Evolutionary conservation across 1,284 basidiomycete genomes (phyloP), one percentile per base, ranked within the genome.

Genomic region (Athelia psychrophila): DNA sequence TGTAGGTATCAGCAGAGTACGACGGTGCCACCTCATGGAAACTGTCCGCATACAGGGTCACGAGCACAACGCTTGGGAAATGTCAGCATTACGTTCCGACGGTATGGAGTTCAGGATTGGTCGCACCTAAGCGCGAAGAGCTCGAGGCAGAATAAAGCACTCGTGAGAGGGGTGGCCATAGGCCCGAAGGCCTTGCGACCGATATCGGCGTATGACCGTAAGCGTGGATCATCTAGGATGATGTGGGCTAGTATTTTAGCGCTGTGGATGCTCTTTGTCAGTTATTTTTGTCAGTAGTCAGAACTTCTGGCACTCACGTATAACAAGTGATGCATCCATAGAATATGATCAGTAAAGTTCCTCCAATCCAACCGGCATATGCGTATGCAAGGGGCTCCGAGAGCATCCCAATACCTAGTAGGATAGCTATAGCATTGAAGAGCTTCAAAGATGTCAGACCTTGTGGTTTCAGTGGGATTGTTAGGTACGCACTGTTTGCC

Each of bases 361-460:
- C 93, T 32, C 78, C 76, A 22, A 88, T 75, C 93, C 93, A 95
- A 5, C 93, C 93, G 1, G 92, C 85, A 60, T 90, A 92, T 1
- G 90, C 83, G 64, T 94, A 94, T 0, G 93, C 93, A 18, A 95
- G 76, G 0, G 94, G 92, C 66, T 95, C 88, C 2, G 91, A 93
- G 2, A 96, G 78, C 75, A 97, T 87, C 2, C 94, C 94, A 56
- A 96, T 90, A 4, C 94, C 94, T 8, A 95, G 76, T 10, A 95
- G 73, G 23, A 94, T 90, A 9, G 91, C 93, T 45, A 88, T 89
- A 8, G 89, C 86, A 62, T 96, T 96, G 74, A 95, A 95, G n/a
- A 96, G 72, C 90, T 93, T 57, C 18, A 35, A 12, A 25, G 40
- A 22, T 10, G 19, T 51, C 42, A 6, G 40, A 6, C 23, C 9